phyloP scores from a whole-genome alignment of 2,329 filamentous ascomycete species.

The Emericellopsis cladophorae region DNA sequence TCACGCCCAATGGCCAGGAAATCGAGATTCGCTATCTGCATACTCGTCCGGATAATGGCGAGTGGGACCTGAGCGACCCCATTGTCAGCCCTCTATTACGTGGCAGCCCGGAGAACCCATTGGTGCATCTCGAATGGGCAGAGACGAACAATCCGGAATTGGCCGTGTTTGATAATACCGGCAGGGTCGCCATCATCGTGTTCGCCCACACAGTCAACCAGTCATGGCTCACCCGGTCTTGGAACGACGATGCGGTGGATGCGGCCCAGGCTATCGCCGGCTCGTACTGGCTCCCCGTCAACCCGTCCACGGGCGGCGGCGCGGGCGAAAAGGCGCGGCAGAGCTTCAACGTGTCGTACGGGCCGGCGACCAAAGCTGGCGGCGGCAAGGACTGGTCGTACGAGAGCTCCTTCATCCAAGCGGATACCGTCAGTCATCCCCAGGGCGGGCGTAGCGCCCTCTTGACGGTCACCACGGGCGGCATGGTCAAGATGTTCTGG shows the following conservation, averaged over 20 bases:
- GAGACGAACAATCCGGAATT: slow-evolving; percentile 61
- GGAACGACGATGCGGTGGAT: slow-evolving; percentile 52
- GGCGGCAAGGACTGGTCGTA: slow-evolving; percentile 51
- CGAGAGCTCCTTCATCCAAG: slow-evolving; percentile 50
- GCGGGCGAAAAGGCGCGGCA: slow-evolving; percentile 8
- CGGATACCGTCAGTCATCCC: slow-evolving; percentile 62
- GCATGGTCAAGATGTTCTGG: slow-evolving; percentile 64
- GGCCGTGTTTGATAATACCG: slow-evolving; percentile 68
- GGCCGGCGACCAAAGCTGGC: slow-evolving; percentile 48
- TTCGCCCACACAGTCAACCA: slow-evolving; percentile 64
- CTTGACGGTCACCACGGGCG: slow-evolving; percentile 63
- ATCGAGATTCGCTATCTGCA: slow-evolving; percentile 64
- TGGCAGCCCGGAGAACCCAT: slow-evolving; percentile 48
- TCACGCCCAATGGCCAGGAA: slow-evolving; percentile 57
- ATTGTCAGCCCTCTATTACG: slow-evolving; percentile 49
- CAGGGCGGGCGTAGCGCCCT: slow-evolving; percentile 59
- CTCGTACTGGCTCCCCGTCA: slow-evolving; percentile 65
- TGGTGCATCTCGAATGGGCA: slow-evolving; percentile 78
- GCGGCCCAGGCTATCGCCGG: slow-evolving; percentile 72
- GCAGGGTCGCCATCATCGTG: slow-evolving; percentile 62
- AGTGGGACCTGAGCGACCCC: slow-evolving; percentile 68
- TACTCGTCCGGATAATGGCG: slow-evolving; percentile 54
- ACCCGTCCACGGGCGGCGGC: background rate
- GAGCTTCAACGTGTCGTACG: slow-evolving; percentile 34
- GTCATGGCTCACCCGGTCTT: slow-evolving; percentile 47